Evolutionary conservation across 352 stramenopile species (phyloP).

Genomic region (Globisporangium nunn): DNA sequence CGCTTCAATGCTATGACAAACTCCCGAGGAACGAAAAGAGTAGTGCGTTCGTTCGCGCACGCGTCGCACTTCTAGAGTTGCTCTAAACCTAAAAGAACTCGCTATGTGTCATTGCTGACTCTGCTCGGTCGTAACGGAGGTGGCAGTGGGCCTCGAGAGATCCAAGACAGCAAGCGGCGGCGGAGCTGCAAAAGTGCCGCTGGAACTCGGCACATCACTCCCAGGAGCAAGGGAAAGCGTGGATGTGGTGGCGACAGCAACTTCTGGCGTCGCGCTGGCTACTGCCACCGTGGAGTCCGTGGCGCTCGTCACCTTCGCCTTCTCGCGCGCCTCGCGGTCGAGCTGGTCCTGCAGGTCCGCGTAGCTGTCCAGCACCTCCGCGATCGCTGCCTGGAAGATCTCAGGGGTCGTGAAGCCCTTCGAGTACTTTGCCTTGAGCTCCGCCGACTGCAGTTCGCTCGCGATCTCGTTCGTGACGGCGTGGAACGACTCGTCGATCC

Average conservation of each 20-base stretch:
- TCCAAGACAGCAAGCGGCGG: neutral
- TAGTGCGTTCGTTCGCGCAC: no score
- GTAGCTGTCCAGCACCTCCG: constrained; percentile 29
- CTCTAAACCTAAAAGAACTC: no score
- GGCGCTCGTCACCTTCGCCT: neutral
- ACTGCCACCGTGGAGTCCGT: neutral
- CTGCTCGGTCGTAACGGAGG: neutral
- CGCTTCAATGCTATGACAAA: no score
- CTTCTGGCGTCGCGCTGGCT: neutral
- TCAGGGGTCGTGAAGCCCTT: constrained; percentile 51
- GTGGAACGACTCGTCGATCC: constrained; percentile 34
- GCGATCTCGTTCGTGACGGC: constrained; percentile 45
- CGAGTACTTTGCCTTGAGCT: constrained; percentile 37
- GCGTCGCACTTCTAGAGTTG: no score
- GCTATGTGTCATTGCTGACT: no score
- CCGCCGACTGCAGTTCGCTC: constrained; percentile 33
- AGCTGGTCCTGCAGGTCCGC: constrained; percentile 27
- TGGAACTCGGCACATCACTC: neutral
- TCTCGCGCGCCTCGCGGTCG: constrained; percentile 18
- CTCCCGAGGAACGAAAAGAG: no score
- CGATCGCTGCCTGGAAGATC: constrained; percentile 29
- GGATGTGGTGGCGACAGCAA: neutral
- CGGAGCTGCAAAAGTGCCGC: neutral
- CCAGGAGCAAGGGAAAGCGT: neutral
- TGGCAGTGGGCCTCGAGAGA: neutral